A percentile compares a stretch with the other conserved stretches of the same genome.
phyloP scores from a whole-genome alignment of 768 basidiomycete species.

The Porpolomopsis calyptriformis region DNA sequence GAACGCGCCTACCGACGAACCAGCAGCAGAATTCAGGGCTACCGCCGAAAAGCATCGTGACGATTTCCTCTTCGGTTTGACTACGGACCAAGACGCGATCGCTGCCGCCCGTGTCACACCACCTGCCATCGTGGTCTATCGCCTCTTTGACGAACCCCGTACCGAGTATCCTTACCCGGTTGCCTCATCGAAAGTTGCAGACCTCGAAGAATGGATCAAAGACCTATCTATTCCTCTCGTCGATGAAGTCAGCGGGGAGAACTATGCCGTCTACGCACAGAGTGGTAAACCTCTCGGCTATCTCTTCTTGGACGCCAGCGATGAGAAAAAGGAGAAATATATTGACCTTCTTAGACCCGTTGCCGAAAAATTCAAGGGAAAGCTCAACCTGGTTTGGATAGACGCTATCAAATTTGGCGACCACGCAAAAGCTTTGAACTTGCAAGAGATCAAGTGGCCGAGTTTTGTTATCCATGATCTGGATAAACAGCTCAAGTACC shows the following conservation, averaged over 20 bases:
- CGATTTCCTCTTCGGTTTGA: slow-evolving; percentile 83
- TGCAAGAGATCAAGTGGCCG: slow-evolving; percentile 81
- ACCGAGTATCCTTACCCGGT: slow-evolving; percentile 57
- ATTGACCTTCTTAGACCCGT: slow-evolving; percentile 64
- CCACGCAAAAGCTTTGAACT: slow-evolving; percentile 90
- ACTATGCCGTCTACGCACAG: slow-evolving; percentile 76
- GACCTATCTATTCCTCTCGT: slow-evolving; percentile 80
- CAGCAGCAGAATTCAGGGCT: slow-evolving; percentile 63
- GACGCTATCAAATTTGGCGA: slow-evolving; percentile 92
- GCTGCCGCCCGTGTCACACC: slow-evolving; percentile 63
- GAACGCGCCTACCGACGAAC: slow-evolving; percentile 57
- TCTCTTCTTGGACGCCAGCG: slow-evolving; percentile 80
- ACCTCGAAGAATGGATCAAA: slow-evolving; percentile 69
- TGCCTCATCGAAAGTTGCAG: slow-evolving; percentile 41
- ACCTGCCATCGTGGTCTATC: slow-evolving; percentile 87
- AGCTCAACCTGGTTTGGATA: slow-evolving; percentile 97
- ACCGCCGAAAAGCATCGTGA: slow-evolving; percentile 86
- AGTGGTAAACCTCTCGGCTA: slow-evolving; percentile 87
- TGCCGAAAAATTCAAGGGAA: slow-evolving; percentile 71
- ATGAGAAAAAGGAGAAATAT: slow-evolving; percentile 50
- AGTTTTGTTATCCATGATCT: slow-evolving; percentile 89
- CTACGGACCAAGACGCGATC: slow-evolving; percentile 60
- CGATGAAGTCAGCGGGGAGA: slow-evolving; percentile 89
- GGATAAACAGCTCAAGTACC: slow-evolving; percentile 78
- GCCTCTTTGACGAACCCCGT: slow-evolving; percentile 78